Conservation (phyloP, 1,284 basidiomycete genomes). For the Chondrostereum purpureum region DNA sequence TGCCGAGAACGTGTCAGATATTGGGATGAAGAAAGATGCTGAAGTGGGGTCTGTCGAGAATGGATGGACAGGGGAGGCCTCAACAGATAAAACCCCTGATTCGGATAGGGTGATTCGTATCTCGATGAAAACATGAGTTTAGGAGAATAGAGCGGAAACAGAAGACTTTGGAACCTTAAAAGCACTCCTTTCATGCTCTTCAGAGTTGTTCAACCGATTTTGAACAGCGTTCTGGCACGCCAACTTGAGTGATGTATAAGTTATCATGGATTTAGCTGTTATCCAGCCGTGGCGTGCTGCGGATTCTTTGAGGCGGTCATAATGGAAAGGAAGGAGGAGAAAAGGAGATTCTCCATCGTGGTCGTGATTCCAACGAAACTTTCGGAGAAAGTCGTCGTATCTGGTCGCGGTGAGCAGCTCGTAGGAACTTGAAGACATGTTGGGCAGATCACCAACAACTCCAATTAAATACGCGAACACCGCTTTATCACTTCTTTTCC, state of each 20-base stretch:
- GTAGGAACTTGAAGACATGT: conserved; percentile 18
- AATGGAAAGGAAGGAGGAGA: conserved; percentile 52
- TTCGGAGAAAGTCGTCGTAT: conserved; percentile 45
- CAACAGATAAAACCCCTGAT: conserved; percentile 37
- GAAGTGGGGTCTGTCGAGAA: conserved; percentile 40
- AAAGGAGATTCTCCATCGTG: conserved; percentile 43
- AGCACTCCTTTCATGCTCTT: conserved; percentile 1
- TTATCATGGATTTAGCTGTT: conserved; percentile 25
- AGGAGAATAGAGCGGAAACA: too few relatives aligned
- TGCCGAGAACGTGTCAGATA: conserved; percentile 14
- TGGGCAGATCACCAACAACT: too few relatives aligned
- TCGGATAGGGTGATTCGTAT: conserved; percentile 49
- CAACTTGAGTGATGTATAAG: conserved; percentile 30
- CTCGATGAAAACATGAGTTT: too few relatives aligned
- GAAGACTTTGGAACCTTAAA: neutral
- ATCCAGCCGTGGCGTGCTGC: conserved; percentile 46
- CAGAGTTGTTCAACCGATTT: conserved; percentile 2
- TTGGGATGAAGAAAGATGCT: conserved; percentile 31
- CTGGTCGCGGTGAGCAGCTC: conserved; percentile 49
- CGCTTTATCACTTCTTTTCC: too few relatives aligned
- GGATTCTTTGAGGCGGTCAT: conserved; percentile 48
- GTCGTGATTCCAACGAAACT: conserved; percentile 50
- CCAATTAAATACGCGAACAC: neutral
- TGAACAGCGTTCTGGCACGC: conserved; percentile 38
- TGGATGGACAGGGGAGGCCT: conserved; percentile 30